Evolutionary conservation across 2,329 filamentous ascomycete species (phyloP), one percentile per base, ranked within the genome.

Genomic region (Pezicula rhizophila): DNA sequence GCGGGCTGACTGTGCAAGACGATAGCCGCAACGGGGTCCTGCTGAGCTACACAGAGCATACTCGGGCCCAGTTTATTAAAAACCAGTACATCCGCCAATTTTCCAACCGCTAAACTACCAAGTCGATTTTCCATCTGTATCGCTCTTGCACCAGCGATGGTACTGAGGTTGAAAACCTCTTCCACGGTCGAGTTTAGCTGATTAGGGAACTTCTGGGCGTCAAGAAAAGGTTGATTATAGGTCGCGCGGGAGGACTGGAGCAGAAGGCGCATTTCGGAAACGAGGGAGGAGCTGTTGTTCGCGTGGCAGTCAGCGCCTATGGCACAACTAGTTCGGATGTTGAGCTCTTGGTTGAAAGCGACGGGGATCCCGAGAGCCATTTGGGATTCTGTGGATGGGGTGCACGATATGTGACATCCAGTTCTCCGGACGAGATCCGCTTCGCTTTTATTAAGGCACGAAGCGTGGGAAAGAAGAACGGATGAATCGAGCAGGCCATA

Each of bases 331-430:
- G 58, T 54, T 31, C 66, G 59, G 15, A 64, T 41, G 42, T 63
- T 63, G 2, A 56, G 46, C 5, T 50, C 49, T 4, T 47, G n/a
- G 5, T 52, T 46, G 47, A 56, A 54, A 33, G 66, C 67, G 2
- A 72, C 63, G 0, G 69, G 66, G 3, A 58, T 45, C 0, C 66
- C 65, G 52, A 66, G 62, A 0, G 65, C 68, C 72, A 76, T 76
- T 52, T 78, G 73, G 8, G 75, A 57, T 55, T 78, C 75, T 0
- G 73, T 73, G n/a, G 69, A 70, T 0, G 75, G 74, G 1, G 75
- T 77, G 14, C 62, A 65, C 2, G 70, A 72, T 14, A 76, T 58
- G 40, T 64, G 62, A 1, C 65, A 66, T 6, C 66, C 63, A 8
- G 64, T 55, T 17, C 60, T 54, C 26, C 61, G 55, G 15, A 76